Evolutionary conservation across 352 stramenopile genomes (phyloP).

Genomic region (Pythium graminicola): DNA sequence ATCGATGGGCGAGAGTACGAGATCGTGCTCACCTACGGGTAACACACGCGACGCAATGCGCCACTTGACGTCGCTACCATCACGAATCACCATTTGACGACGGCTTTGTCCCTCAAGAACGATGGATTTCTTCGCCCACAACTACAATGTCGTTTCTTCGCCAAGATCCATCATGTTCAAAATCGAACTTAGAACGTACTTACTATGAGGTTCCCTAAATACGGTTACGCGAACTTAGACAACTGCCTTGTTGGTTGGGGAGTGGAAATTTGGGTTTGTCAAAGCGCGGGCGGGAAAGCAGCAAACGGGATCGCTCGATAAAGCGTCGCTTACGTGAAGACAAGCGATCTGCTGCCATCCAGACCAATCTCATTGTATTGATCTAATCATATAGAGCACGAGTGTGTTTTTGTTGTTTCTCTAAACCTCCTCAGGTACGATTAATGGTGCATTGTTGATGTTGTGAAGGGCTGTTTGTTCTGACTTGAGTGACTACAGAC

Average conservation of each 20-base stretch:
- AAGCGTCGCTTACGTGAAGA: neutral
- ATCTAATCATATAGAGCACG: neutral
- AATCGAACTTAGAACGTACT: conserved; percentile 8
- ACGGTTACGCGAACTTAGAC: conserved; percentile 9
- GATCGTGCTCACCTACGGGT: conserved; percentile 23
- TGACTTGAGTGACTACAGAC: neutral
- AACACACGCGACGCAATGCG: conserved; percentile 32
- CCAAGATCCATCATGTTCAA: conserved; percentile 6
- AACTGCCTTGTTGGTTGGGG: neutral
- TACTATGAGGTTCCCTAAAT: neutral
- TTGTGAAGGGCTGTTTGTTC: neutral
- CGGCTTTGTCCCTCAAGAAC: neutral
- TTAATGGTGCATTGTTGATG: neutral
- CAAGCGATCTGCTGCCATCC: neutral
- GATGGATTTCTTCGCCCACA: conserved; percentile 6
- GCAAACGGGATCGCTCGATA: neutral
- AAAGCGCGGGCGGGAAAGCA: neutral
- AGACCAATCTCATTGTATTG: neutral
- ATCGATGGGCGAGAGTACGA: conserved; percentile 19
- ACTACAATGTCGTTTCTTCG: conserved; percentile 11
- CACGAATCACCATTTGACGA: neutral
- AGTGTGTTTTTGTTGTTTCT: neutral
- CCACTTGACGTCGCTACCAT: conserved; percentile 24
- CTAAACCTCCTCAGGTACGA: neutral
- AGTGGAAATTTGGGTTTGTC: neutral